phyloP scores from a whole-genome alignment of 768 basidiomycete genomes.

The Trametes meyenii region DNA sequence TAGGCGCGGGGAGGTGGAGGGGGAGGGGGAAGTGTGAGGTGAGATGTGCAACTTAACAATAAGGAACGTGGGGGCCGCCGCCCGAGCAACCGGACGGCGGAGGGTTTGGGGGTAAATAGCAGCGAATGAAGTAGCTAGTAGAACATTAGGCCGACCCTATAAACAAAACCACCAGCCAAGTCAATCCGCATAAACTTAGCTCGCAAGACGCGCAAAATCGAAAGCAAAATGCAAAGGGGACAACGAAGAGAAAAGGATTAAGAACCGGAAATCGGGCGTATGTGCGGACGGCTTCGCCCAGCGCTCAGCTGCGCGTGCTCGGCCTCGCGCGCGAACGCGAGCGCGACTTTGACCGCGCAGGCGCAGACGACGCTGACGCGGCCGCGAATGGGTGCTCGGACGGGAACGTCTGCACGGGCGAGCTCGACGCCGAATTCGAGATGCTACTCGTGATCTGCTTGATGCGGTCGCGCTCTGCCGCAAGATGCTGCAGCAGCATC shows the following conservation, averaged over 20 bases:
- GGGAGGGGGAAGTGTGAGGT: background rate
- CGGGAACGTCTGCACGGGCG: constrained; percentile 11
- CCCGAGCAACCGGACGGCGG: background rate
- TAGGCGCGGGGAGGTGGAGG: background rate
- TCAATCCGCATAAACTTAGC: constrained; percentile 3
- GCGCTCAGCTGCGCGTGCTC: constrained; percentile 2
- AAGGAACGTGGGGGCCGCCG: constrained; percentile 23
- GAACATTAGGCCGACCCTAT: constrained; percentile 17
- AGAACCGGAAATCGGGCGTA: background rate
- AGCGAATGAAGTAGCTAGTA: constrained; percentile 11
- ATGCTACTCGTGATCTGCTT: constrained; percentile 65
- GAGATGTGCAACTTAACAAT: background rate
- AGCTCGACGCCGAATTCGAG: constrained; percentile 21
- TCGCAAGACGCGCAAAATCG: background rate
- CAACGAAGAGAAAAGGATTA: background rate
- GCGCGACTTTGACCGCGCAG: background rate
- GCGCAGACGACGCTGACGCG: background rate
- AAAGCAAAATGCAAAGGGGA: background rate
- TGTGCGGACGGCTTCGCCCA: background rate
- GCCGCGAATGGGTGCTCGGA: constrained; percentile 7
- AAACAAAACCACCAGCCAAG: constrained; percentile 3
- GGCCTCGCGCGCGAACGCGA: constrained; percentile 5
- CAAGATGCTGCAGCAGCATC: constrained; percentile 81
- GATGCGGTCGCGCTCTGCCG: constrained; percentile 78
- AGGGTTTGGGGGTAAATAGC: constrained; percentile 13